Evolutionary conservation across 2,329 filamentous ascomycete species (phyloP), one percentile per base, ranked within the genome.

Genomic region (Apiospora malaysiana): DNA sequence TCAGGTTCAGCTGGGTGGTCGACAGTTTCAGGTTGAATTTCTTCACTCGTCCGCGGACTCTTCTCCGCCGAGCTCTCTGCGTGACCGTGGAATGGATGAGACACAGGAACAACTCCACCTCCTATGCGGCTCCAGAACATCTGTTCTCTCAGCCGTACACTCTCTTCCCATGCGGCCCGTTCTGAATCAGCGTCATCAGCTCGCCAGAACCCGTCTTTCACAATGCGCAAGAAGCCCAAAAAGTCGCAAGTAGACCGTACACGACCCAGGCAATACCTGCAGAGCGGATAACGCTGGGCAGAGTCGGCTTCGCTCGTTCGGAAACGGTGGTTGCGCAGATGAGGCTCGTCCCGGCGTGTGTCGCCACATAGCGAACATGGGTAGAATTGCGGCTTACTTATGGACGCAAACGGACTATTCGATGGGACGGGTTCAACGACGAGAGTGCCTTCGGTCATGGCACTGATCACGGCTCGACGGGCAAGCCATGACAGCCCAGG

Each of bases 51-150:
- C 16, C 79, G 79, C 18, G 76, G 75, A 68, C 79, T 82, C 70
- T 79, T 81, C 14, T 81, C 80, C 23, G 76, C 72, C n/a, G 77
- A 70, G 25, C 70, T 74, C 47, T 71, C 68, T 5, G 71, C 56
- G 40, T 75, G 75, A 0, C 65, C 66, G 59, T 77, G 76, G 5
- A 69, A 59, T 14, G 25, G 73, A 32, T 82, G 82, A 14, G 77
- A 76, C 12, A 88, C 85, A 1, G 95, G 96, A 16, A 98, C 84
- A 2, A 99, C 94, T 18, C 96, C 96, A 40, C 95, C 96, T 37
- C 95, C 95, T 69, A 99, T 90, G 70, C 96, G 89, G 68, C 93
- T 90, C 96, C 96, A 99, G 80, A 99, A 99, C 93, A 99, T 97
- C 76, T 95, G 91, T 80, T 99, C 96, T 68, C 96, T 88, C 66